Base-by-base conservation (phyloP, 2,329 filamentous ascomycete genomes). In the Cercospora sp. region DNA sequence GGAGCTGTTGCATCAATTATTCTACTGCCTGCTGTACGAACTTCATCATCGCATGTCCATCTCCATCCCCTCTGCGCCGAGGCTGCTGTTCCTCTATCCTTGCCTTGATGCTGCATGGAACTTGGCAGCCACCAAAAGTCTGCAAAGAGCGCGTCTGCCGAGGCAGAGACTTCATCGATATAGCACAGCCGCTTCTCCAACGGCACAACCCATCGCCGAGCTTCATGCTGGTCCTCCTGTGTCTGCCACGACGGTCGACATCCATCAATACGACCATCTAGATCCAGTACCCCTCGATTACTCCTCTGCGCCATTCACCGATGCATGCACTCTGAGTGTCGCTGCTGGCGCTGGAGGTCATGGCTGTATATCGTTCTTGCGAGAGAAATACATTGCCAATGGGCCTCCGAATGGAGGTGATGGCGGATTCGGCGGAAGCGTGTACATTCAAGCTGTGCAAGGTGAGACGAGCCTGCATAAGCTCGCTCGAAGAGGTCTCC, bases 351-450 rank as follows among this genome's bases (percentile, higher is more conserved):
- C 84, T 2, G 95, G 95, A 28, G 95, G 95, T 8, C 90, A 95
- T 76, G 95, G 95, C 71, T 99, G 95, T 77, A 92, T 98, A 61
- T 95, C 95, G 0, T 99, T 98, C 78, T 82, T 96, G 53, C 90
- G 94, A 20, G 95, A 99, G 75, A 94, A 94, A 71, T 98, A 91
- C 79, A 85, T 97, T 31, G 88, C 90, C 55, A 90, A 97, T 71
- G 95, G 95, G 0, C 95, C 95, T 10, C 88, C 95, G 9, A 98
- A 99, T 79, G 95, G 95, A 60, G 95, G 95, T 68, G 93, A 99
- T 77, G 95, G 95, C 51, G 95, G 95, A 4, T 91, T 89, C 65
- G 95, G 95, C 69, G 95, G 95, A 45, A 96, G 91, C 75, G 85
- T 99, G 72, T 98, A 97, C 79, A 96, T 99, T 67, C 94, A 98